These are phyloP conservation scores for Ogataea degrootiae DNA, from an alignment of 805 yeast genomes.

Conservation along the genomic window DNA sequence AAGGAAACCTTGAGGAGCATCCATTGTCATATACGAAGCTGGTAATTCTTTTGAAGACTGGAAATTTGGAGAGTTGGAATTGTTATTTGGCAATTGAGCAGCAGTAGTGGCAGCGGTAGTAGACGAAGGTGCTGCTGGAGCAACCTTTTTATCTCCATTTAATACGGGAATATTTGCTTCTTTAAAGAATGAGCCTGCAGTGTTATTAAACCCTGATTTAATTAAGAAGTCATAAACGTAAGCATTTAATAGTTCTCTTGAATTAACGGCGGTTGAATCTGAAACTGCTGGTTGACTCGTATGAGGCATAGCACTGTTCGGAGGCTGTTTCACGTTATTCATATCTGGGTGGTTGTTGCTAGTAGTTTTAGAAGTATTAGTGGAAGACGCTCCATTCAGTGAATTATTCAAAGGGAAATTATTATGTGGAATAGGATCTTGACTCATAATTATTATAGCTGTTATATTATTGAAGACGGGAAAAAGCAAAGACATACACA, in stretches of 20 bases:
- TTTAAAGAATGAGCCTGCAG: slow-evolving; percentile 68
- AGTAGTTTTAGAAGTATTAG: not conserved
- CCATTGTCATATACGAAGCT: slow-evolving; percentile 52
- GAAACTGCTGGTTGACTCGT: slow-evolving; percentile 24
- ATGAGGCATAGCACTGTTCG: not conserved
- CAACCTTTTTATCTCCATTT: slow-evolving; percentile 24
- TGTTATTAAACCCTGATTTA: slow-evolving; percentile 64
- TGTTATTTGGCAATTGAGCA: slow-evolving; percentile 5
- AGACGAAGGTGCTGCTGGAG: too few species aligned
- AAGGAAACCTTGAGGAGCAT: slow-evolving; percentile 82
- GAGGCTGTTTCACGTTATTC: not conserved
- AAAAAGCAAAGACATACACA: too few species aligned
- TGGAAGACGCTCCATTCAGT: not conserved
- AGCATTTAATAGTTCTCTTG: slow-evolving; percentile 66
- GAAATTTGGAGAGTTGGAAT: not conserved
- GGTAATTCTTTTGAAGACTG: slow-evolving; percentile 36
- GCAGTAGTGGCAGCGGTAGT: not conserved
- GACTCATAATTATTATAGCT: not conserved
- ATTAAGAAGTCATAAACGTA: slow-evolving; percentile 81
- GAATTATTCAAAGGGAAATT: not conserved
- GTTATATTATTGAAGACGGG: too few species aligned
- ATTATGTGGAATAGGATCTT: not conserved
- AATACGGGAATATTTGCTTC: slow-evolving; percentile 67
- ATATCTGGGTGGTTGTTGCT: not conserved
- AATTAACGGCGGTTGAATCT: slow-evolving; percentile 44